Evolutionary conservation across 2,329 filamentous ascomycete genomes (phyloP).

Genomic region (Diaporthe longicolla): DNA sequence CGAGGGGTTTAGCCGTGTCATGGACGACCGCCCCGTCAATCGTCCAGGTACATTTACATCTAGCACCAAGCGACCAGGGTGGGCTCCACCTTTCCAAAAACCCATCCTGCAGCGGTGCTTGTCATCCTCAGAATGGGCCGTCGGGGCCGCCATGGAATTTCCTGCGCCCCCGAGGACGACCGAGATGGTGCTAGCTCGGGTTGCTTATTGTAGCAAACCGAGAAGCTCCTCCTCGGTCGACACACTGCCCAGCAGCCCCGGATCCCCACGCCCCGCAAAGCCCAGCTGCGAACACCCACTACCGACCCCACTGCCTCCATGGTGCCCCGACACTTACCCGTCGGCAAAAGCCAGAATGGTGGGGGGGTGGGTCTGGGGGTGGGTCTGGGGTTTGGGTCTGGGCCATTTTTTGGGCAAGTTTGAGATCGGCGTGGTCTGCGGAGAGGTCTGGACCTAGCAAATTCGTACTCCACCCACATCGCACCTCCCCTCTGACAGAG

Average conservation of each 20-base stretch:
- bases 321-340: conserved; percentile 6
- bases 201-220: conserved; percentile 40
- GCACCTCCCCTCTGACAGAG: background rate
- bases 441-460: conserved; percentile 24
- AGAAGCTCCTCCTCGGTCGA: background rate
- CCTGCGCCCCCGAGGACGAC: background rate
- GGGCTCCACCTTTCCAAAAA: no score
- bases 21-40: conserved; percentile 7
- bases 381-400: conserved; percentile 16
- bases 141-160: background rate
- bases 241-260: background rate
- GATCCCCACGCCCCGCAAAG: conserved; percentile 6
- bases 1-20: conserved; percentile 7
- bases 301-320: conserved; percentile 31
- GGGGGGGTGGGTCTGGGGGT: conserved; percentile 1
- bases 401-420: background rate
- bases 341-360: conserved; percentile 8
- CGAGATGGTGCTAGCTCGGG: conserved; percentile 29
- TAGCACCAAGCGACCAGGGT: background rate
- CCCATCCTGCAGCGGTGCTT: background rate
- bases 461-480: background rate
- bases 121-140: background rate
- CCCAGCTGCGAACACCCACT: conserved; percentile 26
- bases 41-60: background rate
- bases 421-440: conserved; percentile 2